phyloP scores from a whole-genome alignment of 2,329 filamentous ascomycete genomes.

The Emericellopsis atlantica region DNA sequence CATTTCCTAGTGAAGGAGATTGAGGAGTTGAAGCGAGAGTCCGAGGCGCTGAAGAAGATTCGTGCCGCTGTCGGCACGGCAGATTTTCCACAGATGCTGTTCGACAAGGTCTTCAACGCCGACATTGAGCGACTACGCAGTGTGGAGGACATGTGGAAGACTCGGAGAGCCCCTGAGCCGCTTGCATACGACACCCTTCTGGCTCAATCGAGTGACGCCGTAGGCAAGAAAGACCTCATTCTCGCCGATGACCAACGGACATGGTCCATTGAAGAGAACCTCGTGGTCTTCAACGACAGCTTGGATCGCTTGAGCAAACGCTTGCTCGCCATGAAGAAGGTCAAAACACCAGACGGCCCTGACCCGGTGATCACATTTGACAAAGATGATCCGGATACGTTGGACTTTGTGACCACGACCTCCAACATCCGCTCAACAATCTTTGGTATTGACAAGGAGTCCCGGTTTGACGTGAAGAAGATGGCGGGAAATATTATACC shows the following conservation, averaged over 20 bases:
- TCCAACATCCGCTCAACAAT: constrained; percentile 80
- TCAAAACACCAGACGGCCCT: constrained; percentile 25
- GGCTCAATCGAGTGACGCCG: constrained; percentile 32
- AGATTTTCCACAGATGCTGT: constrained; percentile 67
- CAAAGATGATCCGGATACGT: constrained; percentile 89
- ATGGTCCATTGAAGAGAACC: constrained; percentile 77
- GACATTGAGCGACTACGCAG: constrained; percentile 73
- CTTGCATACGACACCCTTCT: constrained; percentile 56
- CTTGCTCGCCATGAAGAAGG: constrained; percentile 48
- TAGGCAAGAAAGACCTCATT: constrained; percentile 40
- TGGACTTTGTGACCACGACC: constrained; percentile 86
- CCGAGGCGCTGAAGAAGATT: constrained; percentile 72
- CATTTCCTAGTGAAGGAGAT: constrained; percentile 54
- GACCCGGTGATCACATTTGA: constrained; percentile 73
- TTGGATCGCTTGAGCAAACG: constrained; percentile 65
- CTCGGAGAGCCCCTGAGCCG: constrained; percentile 58
- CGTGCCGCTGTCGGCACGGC: constrained; percentile 67
- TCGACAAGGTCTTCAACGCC: constrained; percentile 82
- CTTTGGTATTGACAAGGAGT: constrained; percentile 82
- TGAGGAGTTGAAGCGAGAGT: constrained; percentile 72
- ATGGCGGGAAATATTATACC: constrained; percentile 99
- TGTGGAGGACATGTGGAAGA: constrained; percentile 97
- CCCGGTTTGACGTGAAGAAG: constrained; percentile 94
- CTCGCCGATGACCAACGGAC: constrained; percentile 56
- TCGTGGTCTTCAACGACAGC: constrained; percentile 78